Evolutionary conservation across 2,329 filamentous ascomycete genomes (phyloP), one percentile per base, ranked within the genome.

Genomic region (Hyphodiscus sp.): DNA sequence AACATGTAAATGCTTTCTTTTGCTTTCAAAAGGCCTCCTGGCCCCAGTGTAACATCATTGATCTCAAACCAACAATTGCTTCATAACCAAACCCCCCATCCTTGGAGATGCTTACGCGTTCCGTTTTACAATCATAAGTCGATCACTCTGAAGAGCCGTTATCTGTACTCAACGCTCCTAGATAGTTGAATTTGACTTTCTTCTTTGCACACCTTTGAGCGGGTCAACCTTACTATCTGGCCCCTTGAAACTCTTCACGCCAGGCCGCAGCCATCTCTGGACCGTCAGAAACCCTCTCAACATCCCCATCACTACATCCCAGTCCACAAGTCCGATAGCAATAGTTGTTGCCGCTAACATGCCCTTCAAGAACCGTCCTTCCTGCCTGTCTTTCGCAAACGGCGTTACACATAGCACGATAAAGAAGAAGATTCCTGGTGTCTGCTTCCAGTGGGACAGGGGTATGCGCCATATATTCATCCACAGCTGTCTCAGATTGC

Each of bases 371-470:
- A 65, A 69, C 38, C 63, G 61, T 2, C 61, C 66, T 51, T 65
- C 59, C 20, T 59, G 51, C 43, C 61, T 63, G 44, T 59, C 51
- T 20, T 57, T 57, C 6, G 63, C 58, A 18, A 58, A 65, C 11
- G 66, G 64, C 20, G 56, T 59, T 5, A 61, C 61, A 18, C 65
- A 59, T 29, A 68, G 47, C 51, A 68, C 55, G 29, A 69, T 52
- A 65, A 66, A 69, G 20, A 67, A 54, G 48, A 67, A 69, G 1
- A 68, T 60, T 2, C 67, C 68, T 0, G 67, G 68, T 2, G 64
- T 63, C 18, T 51, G 47, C 50, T 68, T 69, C 68, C 68, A 70
- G 2, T 58, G 50, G 16, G 56, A 59, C 4, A 68, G 49, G 9
- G 59, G 60, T 6, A 69, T 62, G 9, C 49, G 51, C 52, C 61